Evolutionary conservation across 805 yeast species (phyloP), one percentile per base, ranked within the genome.

Genomic region (Clavispora carvajalis): DNA sequence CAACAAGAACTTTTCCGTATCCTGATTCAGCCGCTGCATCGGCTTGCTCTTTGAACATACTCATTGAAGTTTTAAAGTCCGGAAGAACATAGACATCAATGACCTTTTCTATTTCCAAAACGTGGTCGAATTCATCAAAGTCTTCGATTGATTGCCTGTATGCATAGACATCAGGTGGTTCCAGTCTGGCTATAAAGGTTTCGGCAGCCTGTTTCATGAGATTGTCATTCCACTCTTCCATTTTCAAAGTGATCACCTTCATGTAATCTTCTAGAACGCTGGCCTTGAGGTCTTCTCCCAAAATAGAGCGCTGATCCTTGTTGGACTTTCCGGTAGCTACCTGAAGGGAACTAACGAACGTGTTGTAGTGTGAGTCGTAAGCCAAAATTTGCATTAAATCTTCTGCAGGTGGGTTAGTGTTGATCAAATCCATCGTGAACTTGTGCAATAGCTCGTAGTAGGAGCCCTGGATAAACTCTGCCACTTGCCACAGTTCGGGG

Each of bases 1-100:
- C 93, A 10, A 81, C 80, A 24, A 88, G 67, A 21, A 88, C 84
- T 47, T 81, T 75, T 6, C 89, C 87, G 59, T 85, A 89, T 3
- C 87, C 86, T 3, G 91, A 79, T 23, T 83, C 90, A 0, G 89
- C 85, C 0, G 95, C 93, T 6, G 85, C 90, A 46, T 85, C 95
- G 12, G 87, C 82, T 59, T 89, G 95, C 55, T 88, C 95, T n/a
- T 82, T 80, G 43, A 88, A 77, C 82, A 88, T 83, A 46, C 85
- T 79, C 58, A 85, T 80, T 22, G 89, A 81, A 4, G 84, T 81
- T 45, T 80, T 82, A 39, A 88, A 84, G 40, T 88, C 93, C 40
- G 87, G 87, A 40, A 88, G 64, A 19, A 82, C 87, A 37, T 71
- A 71, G 2, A 67, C 70, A 12, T 76, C 67, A 11, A 79, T 76